A percentile compares a stretch with the other conserved stretches of the same genome.
phyloP scores from a whole-genome alignment of 2,329 filamentous ascomycete species.

The Coniochaeta sp. region DNA sequence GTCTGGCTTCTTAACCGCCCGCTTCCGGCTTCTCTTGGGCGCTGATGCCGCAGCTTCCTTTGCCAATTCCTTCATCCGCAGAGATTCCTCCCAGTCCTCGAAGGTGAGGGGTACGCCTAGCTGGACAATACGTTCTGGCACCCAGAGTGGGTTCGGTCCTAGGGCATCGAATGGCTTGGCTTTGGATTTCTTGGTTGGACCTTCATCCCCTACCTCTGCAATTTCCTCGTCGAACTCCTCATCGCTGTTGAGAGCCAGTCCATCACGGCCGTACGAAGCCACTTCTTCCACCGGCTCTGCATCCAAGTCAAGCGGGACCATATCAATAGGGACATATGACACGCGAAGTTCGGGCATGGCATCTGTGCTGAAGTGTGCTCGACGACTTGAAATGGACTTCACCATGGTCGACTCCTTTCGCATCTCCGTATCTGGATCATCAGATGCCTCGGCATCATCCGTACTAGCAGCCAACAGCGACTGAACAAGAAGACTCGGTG shows the following conservation, averaged over 20 bases:
- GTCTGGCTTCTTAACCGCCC: conserved; percentile 11
- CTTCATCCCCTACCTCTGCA: conserved; percentile 5
- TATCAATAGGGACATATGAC: conserved; percentile 64
- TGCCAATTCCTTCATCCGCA: conserved; percentile 20
- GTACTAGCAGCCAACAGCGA: conserved; percentile 33
- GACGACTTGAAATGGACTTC: conserved; percentile 56
- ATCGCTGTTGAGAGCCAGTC: conserved; percentile 56
- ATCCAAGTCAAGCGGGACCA: conserved; percentile 71
- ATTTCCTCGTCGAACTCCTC: conserved; percentile 47
- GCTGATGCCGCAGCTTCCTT: conserved; percentile 1
- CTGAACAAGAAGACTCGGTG: conserved; percentile 64
- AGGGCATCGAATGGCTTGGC: conserved; percentile 54
- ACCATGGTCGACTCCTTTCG: conserved; percentile 48
- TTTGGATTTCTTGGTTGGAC: conserved; percentile 17
- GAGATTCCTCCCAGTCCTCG: conserved; percentile 51
- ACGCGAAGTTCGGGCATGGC: conserved; percentile 69
- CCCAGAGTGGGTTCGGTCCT: conserved; percentile 59
- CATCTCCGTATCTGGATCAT: conserved; percentile 26
- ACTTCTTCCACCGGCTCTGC: conserved; percentile 57
- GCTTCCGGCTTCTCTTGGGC: conserved; percentile 10
- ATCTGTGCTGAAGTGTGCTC: conserved; percentile 69
- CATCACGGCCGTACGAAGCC: conserved; percentile 40
- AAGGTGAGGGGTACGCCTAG: conserved; percentile 58
- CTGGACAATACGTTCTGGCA: conserved; percentile 56
- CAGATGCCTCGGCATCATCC: conserved; percentile 10